Percentiles rank a stretch among this genome's conserved stretches.
Evolutionary conservation across 2,329 filamentous ascomycete species (phyloP).

Genomic region (Dactylellina cionopaga): DNA sequence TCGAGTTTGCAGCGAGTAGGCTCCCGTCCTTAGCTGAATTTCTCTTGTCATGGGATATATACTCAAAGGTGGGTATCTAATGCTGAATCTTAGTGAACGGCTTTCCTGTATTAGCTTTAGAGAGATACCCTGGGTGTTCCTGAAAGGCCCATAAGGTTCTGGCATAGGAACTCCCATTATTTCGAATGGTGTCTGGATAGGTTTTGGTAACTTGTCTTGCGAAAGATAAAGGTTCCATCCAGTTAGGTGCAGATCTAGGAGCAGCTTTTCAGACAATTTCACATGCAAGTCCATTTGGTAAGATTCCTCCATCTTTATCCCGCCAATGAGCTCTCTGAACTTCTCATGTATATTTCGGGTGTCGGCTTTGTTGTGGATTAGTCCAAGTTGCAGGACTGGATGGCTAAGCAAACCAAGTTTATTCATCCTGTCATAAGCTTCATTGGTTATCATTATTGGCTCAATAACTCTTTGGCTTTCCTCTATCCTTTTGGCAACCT

Average conservation of each 20-base stretch:
- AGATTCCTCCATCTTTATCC: conserved; percentile 36
- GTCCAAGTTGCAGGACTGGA: conserved; percentile 33
- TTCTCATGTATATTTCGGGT: conserved; percentile 39
- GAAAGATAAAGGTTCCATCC: conserved; percentile 15
- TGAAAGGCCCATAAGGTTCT: conserved; percentile 25
- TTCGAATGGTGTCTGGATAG: conserved; percentile 32
- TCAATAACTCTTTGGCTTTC: conserved; percentile 40
- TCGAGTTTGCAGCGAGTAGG: neutral
- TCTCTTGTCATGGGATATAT: conserved; percentile 27
- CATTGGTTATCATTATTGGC: conserved; percentile 22
- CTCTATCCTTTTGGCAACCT: conserved; percentile 37
- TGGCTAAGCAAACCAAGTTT: conserved; percentile 26
- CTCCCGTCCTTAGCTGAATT: conserved; percentile 30
- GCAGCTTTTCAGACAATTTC: conserved; percentile 17
- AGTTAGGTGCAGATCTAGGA: conserved; percentile 32
- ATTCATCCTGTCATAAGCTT: conserved; percentile 29
- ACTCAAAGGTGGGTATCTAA: conserved; percentile 21
- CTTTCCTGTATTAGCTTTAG: neutral
- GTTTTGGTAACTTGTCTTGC: conserved; percentile 1
- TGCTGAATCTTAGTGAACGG: neutral
- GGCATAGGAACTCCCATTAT: conserved; percentile 42
- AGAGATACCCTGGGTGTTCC: neutral
- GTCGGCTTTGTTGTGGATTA: conserved; percentile 27
- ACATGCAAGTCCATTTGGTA: conserved; percentile 32
- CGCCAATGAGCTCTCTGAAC: conserved; percentile 20